Evolutionary conservation across 768 basidiomycete species (phyloP).

Genomic region (Calocera cornea): DNA sequence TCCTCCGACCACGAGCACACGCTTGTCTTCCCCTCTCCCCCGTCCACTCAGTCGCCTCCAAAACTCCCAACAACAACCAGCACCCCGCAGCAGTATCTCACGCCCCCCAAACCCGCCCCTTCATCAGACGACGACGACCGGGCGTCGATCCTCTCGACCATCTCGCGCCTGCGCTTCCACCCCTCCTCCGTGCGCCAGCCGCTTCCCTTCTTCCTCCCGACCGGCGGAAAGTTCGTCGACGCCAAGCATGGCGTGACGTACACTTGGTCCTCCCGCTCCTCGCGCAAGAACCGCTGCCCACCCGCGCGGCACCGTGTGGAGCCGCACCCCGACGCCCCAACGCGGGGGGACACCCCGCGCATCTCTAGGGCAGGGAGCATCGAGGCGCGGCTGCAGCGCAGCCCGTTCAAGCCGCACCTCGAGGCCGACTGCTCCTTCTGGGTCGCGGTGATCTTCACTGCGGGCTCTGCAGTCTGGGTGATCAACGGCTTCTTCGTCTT

Average conservation of each 20-base stretch:
- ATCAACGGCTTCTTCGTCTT: constrained; percentile 44
- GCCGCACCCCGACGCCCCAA: background rate
- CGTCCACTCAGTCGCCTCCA: too few relatives aligned
- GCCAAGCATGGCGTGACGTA: background rate
- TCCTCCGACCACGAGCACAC: too few relatives aligned
- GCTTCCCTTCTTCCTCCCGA: background rate
- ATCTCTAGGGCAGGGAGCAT: background rate
- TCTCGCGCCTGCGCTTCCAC: background rate
- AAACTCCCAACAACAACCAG: too few relatives aligned
- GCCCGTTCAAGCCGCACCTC: constrained; percentile 18
- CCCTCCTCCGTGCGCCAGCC: constrained; percentile 4
- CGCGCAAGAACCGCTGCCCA: constrained; percentile 3
- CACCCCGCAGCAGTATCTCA: too few relatives aligned
- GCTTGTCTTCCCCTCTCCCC: background rate
- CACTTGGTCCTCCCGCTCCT: constrained; percentile 7
- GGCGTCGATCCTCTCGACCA: background rate
- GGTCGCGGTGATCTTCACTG: constrained; percentile 26
- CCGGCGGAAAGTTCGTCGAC: background rate
- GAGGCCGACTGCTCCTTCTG: constrained; percentile 21
- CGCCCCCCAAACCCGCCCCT: background rate
- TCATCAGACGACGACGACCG: background rate
- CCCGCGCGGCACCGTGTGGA: background rate
- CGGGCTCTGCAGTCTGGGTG: constrained; percentile 39
- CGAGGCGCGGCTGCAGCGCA: constrained; percentile 4
- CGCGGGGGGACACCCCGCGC: background rate